A percentile compares a stretch with the other conserved stretches of the same genome.
These are phyloP conservation scores for Drosera spatulata DNA, from an alignment of 179 eudicot genomes.

Conservation along the genomic window DNA sequence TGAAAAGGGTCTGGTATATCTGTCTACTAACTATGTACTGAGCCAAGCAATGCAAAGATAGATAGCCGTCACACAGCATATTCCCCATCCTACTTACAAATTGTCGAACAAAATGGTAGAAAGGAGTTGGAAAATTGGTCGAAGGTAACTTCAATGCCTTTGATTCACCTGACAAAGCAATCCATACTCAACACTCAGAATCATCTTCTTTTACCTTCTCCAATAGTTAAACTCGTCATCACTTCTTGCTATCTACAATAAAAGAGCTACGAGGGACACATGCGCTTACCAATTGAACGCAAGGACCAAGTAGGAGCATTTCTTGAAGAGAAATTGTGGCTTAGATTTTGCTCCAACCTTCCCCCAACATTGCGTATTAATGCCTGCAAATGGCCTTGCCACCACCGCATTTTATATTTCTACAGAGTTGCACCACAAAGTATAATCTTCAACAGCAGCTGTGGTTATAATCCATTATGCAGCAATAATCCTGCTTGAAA, in stretches of 20 bases:
- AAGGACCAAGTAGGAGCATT: conserved; percentile 25
- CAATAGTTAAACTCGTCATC: not conserved
- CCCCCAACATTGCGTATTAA: conserved; percentile 36
- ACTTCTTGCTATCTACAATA: not conserved
- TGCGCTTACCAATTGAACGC: conserved; percentile 16
- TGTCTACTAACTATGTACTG: no score
- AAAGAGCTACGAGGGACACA: not conserved
- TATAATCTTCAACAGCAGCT: not conserved
- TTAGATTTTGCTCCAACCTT: conserved; percentile 32
- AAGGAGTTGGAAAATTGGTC: no score
- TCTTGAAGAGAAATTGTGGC: conserved; percentile 20
- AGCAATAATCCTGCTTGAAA: no score
- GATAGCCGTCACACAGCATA: no score
- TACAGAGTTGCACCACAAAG: not conserved
- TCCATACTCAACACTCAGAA: no score
- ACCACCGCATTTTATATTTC: conserved; percentile 16
- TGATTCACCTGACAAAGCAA: no score
- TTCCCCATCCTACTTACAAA: no score
- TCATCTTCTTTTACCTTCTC: no score
- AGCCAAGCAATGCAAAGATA: no score
- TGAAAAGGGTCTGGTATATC: no score
- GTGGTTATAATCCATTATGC: not conserved
- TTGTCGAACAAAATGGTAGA: no score
- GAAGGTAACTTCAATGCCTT: no score
- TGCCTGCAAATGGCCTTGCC: conserved; percentile 51